Conservation (phyloP, 352 stramenopile genomes). For the Globisporangium nunn region DNA sequence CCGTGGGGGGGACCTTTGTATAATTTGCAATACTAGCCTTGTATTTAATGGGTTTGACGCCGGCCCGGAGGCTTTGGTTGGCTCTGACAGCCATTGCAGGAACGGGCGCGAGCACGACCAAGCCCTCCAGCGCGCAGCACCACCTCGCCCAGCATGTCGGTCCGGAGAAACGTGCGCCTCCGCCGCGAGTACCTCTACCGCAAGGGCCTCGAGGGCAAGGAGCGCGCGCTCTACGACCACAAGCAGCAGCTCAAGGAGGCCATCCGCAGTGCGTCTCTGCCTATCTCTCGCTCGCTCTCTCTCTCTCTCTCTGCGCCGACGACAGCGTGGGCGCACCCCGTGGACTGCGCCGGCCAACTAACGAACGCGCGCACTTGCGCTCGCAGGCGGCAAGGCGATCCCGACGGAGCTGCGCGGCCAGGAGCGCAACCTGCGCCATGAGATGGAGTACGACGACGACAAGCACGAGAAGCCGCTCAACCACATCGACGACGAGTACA, state of each 20-base stretch:
- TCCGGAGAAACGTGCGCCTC: slow-evolving; percentile 94
- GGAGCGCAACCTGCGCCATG: slow-evolving; percentile 88
- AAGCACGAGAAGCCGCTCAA: slow-evolving; percentile 82
- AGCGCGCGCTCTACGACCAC: slow-evolving; percentile 94
- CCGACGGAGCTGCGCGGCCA: slow-evolving; percentile 95
- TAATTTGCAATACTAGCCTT: slow-evolving; percentile 1
- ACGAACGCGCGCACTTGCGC: background rate
- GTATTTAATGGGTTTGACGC: background rate
- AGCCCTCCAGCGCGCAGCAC: too few relatives aligned
- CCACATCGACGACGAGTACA: slow-evolving; percentile 99
- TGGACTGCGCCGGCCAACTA: too few relatives aligned
- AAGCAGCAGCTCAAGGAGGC: slow-evolving; percentile 96
- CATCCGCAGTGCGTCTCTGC: slow-evolving; percentile 42
- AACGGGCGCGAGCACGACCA: too few relatives aligned
- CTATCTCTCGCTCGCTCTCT: background rate
- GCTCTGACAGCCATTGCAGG: too few relatives aligned
- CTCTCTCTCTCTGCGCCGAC: too few relatives aligned
- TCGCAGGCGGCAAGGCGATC: slow-evolving; percentile 89
- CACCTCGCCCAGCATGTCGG: slow-evolving; percentile 52
- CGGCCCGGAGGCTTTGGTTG: too few relatives aligned
- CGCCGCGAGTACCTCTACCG: slow-evolving; percentile 99
- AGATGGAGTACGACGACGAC: slow-evolving; percentile 91
- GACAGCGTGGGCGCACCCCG: too few relatives aligned
- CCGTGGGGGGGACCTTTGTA: background rate
- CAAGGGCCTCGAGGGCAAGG: slow-evolving; percentile 95